Evolutionary conservation across 495 filamentous ascomycete species (phyloP).

Genomic region (Talaromyces proteolyticus): DNA sequence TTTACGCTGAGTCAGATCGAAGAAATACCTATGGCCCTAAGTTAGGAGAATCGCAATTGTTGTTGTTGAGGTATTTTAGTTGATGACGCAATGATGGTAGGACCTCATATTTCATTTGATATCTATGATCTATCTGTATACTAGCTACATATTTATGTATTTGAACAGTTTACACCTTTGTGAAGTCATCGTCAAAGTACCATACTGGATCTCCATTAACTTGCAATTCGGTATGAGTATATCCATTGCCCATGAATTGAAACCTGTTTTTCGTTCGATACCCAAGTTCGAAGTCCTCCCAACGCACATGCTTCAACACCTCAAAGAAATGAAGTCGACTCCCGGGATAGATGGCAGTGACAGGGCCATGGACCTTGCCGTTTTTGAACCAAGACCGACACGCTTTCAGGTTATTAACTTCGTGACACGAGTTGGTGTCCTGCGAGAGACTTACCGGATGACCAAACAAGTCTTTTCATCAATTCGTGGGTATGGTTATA

Average conservation of each 20-base stretch:
- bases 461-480: constrained; percentile 29
- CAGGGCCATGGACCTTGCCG: constrained; percentile 5
- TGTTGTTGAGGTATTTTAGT: too few relatives aligned
- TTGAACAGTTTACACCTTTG: neutral
- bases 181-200: neutral
- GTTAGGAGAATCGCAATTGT: too few relatives aligned
- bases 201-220: neutral
- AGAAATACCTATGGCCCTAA: too few relatives aligned
- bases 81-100: too few relatives aligned
- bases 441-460: too few relatives aligned
- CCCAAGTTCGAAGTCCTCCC: constrained; percentile 40
- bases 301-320: constrained; percentile 32
- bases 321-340: constrained; percentile 45
- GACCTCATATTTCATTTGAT: too few relatives aligned
- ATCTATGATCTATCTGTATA: too few relatives aligned
- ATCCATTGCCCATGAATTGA: constrained; percentile 41
- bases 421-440: too few relatives aligned
- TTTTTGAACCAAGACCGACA: constrained; percentile 42
- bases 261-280: constrained; percentile 36
- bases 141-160: too few relatives aligned
- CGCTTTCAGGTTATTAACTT: constrained; percentile 31
- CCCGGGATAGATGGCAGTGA: constrained; percentile 27
- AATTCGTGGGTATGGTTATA: constrained; percentile 24
- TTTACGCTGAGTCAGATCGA: too few relatives aligned
- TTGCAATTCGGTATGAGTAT: constrained; percentile 8